Base-by-base conservation (phyloP, 495 filamentous ascomycete genomes). In the Aspergillus coremiiformis region DNA sequence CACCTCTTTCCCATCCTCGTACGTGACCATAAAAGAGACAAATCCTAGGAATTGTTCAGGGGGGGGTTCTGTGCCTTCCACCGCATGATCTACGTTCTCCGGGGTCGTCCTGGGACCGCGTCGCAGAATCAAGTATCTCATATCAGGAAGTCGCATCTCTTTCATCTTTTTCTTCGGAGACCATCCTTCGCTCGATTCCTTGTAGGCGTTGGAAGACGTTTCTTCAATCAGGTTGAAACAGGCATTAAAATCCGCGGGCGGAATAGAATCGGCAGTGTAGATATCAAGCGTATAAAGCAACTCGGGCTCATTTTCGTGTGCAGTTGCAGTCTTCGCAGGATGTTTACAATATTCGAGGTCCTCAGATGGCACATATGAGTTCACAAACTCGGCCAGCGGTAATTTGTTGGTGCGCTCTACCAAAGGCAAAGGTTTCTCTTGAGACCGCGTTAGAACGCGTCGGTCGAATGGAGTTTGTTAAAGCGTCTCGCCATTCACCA, bases 11-110 rank as follows among this genome's bases (percentile, higher is more conserved):
- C 81, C 80, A 53, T 85, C 86, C 58, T 96, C 90, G 54, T 85
- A 83, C 7, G 87, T 90, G 3, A 87, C 79, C 86, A 91, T 89
- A 60, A 93, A 82, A 3, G 88, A 92, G 1, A 84, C 70, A 53
- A 94, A 96, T 0, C 82, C 90, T 3, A 71, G 64, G 0, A 86
- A 58, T 2, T 49, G 19, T 15, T 53, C 54, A 0, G 54, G 43
- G 1, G 22, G 42, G 14, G 32, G 35, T 17, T 9, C 33, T 21
- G 26, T 30, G 26, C 7, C 42, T 29, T 47, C 32, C 27, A 4
- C 32, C 5, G 32, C 32, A n/a, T 3, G 12, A n/a, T 14, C 12
- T 35, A 14, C n/a, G 32, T 35, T n/a, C 32, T 43, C 29, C n/a
- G 23, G 22, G 24, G 37, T 15, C 44, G 37, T 2, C 7, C 68